Percentiles rank a stretch among this genome's conserved stretches.
Evolutionary conservation across 371 early-diverging fungal species (phyloP).

Genomic region (Mucor mucedo): DNA sequence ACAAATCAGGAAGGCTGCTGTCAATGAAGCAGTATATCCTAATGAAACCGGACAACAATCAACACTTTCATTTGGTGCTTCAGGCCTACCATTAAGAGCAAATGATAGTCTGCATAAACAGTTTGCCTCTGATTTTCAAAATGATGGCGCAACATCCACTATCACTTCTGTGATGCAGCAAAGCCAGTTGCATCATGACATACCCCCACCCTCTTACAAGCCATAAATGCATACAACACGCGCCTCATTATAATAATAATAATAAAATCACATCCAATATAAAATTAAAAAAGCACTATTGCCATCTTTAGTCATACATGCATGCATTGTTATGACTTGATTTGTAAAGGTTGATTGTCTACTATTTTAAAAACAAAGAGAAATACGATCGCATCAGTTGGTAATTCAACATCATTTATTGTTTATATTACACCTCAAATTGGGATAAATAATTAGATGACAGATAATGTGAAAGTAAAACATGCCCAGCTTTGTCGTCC

Average conservation of each 20-base stretch:
- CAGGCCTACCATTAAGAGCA: not conserved
- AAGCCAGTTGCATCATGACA: not conserved
- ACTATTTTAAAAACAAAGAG: too few species aligned
- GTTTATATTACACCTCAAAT: too few species aligned
- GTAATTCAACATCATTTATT: too few species aligned
- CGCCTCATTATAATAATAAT: too few species aligned
- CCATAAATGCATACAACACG: not conserved
- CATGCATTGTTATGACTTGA: too few species aligned
- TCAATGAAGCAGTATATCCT: not conserved
- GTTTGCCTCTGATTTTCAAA: slow-evolving; percentile 15
- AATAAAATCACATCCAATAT: too few species aligned
- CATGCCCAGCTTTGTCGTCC: too few species aligned
- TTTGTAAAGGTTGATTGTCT: not conserved
- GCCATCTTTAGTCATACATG: too few species aligned
- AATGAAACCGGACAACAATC: not conserved
- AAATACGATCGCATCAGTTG: too few species aligned
- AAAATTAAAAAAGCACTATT: too few species aligned
- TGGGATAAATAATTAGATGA: too few species aligned
- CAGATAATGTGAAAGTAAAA: too few species aligned
- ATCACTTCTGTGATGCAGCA: not conserved
- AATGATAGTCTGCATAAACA: slow-evolving; percentile 2
- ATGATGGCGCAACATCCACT: not conserved
- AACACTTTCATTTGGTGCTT: not conserved
- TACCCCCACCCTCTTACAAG: slow-evolving; percentile 16
- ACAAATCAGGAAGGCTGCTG: not conserved